These are phyloP conservation scores for Eucalyptus grandis DNA, from an alignment of 345 rosid genomes.

Conservation along the genomic window DNA sequence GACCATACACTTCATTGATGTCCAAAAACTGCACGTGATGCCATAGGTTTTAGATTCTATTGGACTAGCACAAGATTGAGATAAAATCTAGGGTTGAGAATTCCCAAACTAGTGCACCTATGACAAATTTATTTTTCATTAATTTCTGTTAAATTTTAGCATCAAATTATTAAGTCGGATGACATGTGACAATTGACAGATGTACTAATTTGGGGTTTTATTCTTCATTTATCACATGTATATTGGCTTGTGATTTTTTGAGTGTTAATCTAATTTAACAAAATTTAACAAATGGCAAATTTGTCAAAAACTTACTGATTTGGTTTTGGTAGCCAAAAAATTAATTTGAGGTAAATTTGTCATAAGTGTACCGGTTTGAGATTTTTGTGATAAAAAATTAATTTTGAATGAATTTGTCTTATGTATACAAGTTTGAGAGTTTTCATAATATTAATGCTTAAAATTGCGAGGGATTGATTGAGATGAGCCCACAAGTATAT, in stretches of 20 bases:
- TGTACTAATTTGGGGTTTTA: no score
- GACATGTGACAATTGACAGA: rapidly evolving
- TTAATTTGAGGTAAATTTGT: no score
- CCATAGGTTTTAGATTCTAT: background rate
- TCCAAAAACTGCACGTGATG: background rate
- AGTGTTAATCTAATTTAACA: rapidly evolving
- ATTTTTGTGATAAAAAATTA: no score
- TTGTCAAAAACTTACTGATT: rapidly evolving
- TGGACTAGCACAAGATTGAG: background rate
- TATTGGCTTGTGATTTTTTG: rapidly evolving
- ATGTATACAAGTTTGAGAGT: rapidly evolving
- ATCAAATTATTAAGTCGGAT: rapidly evolving
- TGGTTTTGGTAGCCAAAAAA: rapidly evolving
- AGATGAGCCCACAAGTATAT: background rate
- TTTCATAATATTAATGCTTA: no score
- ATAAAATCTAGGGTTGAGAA: no score
- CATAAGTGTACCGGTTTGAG: no score
- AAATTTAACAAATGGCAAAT: rapidly evolving
- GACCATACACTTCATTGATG: background rate
- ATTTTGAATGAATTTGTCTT: no score
- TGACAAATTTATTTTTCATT: rapidly evolving
- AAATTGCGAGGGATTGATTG: background rate
- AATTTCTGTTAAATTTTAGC: no score
- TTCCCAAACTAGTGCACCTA: rapidly evolving
- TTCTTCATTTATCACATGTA: rapidly evolving